Conservation (phyloP, 192 early-diverging fungal genomes). For the Podila horticola region DNA sequence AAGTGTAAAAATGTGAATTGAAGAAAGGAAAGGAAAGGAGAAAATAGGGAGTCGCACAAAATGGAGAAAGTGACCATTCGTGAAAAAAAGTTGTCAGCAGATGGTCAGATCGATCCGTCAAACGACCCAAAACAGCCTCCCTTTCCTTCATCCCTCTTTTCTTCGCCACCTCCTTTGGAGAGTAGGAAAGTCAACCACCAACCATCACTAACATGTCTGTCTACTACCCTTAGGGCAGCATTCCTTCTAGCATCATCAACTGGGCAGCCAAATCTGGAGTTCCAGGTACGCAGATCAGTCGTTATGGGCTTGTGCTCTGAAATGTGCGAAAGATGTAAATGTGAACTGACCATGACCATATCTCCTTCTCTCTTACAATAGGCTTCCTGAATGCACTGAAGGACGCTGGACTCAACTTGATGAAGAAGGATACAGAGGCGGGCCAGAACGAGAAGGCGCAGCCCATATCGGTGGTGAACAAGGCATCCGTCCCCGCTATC, state of each 20-base stretch:
- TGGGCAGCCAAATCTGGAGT: conserved; percentile 55
- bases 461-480: neutral
- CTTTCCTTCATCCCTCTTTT: neutral
- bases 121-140: neutral
- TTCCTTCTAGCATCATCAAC: conserved; percentile 51
- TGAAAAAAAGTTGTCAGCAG: no score
- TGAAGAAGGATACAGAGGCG: conserved; percentile 7
- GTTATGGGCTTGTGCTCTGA: neutral
- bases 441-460: conserved; percentile 1
- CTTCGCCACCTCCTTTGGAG: neutral
- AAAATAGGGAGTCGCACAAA: no score
- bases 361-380: neutral
- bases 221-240: conserved; percentile 26
- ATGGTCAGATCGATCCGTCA: no score
- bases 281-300: conserved; percentile 17
- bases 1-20: no score
- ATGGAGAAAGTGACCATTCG: no score
- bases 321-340: neutral
- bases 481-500: neutral
- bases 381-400: conserved; percentile 8
- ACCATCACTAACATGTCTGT: neutral
- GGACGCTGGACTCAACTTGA: conserved; percentile 10
- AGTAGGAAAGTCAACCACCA: no score
- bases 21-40: no score
- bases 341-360: neutral